These are phyloP conservation scores for Parastagonospora nodorum DNA, from an alignment of 2,329 filamentous ascomycete genomes.

Conservation along the genomic window DNA sequence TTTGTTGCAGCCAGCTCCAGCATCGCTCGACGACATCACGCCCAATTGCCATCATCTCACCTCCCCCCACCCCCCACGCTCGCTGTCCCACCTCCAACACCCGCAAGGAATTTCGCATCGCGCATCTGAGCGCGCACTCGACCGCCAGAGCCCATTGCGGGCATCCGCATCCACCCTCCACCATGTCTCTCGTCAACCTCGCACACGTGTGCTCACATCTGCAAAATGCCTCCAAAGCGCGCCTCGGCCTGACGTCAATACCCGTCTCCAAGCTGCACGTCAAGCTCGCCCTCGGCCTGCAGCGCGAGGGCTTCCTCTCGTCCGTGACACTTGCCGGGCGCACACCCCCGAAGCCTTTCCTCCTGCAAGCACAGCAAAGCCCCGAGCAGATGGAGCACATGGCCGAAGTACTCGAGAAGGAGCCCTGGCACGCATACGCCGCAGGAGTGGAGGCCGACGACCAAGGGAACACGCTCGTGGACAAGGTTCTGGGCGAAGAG, in stretches of 20 bases:
- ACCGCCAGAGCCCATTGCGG: constrained; percentile 34
- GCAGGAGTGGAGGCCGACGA: constrained; percentile 2
- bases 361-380: constrained; percentile 35
- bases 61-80: not conserved
- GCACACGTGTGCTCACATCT: constrained; percentile 86
- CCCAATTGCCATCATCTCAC: not conserved
- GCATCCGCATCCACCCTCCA: constrained; percentile 24
- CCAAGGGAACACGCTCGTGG: not conserved
- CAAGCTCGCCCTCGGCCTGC: constrained; percentile 73
- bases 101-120: not conserved
- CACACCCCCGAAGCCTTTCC: constrained; percentile 51
- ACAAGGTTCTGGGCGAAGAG: constrained; percentile 23
- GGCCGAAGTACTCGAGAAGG: constrained; percentile 41
- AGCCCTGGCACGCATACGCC: constrained; percentile 49
- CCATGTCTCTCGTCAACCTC: constrained; percentile 76
- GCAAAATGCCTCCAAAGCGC: constrained; percentile 85
- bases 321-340: constrained; percentile 76
- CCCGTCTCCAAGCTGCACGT: constrained; percentile 82
- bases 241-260: constrained; percentile 82
- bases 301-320: constrained; percentile 81
- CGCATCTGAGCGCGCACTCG: constrained; percentile 13
- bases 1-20: constrained; percentile 27
- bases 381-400: constrained; percentile 36
- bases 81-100: not conserved
- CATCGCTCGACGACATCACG: constrained; percentile 19